These are phyloP conservation scores for Elsinoe fawcettii DNA, from an alignment of 2,329 filamentous ascomycete genomes.

Conservation along the genomic window DNA sequence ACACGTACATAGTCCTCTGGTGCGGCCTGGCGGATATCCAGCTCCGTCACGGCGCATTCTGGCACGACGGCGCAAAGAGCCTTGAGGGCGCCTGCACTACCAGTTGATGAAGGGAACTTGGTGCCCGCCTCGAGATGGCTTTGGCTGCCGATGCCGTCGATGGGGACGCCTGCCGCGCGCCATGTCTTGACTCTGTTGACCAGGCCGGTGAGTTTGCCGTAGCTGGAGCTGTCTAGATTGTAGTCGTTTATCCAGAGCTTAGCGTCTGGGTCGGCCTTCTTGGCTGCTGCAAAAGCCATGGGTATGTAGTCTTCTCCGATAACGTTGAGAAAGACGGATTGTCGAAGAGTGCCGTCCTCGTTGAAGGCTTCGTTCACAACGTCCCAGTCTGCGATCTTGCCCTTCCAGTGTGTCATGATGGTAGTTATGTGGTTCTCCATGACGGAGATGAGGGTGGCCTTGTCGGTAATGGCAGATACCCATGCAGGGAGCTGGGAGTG, in stretches of 20 bases:
- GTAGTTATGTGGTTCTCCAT: conserved; percentile 54
- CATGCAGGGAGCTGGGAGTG: conserved; percentile 46
- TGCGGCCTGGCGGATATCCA: conserved; percentile 56
- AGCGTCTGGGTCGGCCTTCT: conserved; percentile 56
- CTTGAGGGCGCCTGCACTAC: conserved; percentile 44
- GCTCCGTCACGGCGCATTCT: conserved; percentile 59
- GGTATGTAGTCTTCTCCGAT: conserved; percentile 62
- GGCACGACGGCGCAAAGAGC: conserved; percentile 42
- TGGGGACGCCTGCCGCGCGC: conserved; percentile 54
- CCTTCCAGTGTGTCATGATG: conserved; percentile 53
- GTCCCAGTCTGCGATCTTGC: conserved; percentile 52
- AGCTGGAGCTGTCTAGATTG: conserved; percentile 52
- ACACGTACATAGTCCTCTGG: conserved; percentile 50
- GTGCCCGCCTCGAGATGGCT: conserved; percentile 43
- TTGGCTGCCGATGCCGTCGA: conserved; percentile 58
- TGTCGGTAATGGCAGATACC: conserved; percentile 51
- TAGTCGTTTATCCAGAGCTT: conserved; percentile 71
- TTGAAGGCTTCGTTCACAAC: conserved; percentile 20
- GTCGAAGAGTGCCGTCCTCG: conserved; percentile 56
- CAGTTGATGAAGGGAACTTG: conserved; percentile 32
- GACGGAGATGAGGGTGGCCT: conserved; percentile 45
- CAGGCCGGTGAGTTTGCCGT: conserved; percentile 52
- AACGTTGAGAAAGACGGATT: conserved; percentile 57
- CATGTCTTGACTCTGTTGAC: conserved; percentile 55
- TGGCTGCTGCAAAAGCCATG: conserved; percentile 63